Percentiles rank a stretch among this genome's conserved stretches.
Conservation (phyloP, 768 basidiomycete genomes). For the Calocybe cyanea region DNA sequence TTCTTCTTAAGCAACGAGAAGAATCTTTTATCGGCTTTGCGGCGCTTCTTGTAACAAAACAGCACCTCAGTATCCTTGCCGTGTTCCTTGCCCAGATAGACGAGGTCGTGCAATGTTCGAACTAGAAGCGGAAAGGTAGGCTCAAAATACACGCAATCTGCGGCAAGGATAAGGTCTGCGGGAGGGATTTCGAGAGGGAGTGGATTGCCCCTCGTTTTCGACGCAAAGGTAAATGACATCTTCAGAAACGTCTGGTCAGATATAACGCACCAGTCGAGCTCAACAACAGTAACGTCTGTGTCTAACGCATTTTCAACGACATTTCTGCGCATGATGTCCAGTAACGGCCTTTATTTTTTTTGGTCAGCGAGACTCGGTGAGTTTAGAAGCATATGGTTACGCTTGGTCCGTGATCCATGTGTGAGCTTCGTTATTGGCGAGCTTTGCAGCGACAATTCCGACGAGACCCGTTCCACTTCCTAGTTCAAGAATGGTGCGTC, state of each 20-base stretch:
- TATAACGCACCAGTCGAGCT: constrained; percentile 74
- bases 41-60: constrained; percentile 91
- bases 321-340: constrained; percentile 78
- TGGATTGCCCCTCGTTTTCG: constrained; percentile 56
- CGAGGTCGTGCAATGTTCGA: constrained; percentile 67
- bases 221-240: constrained; percentile 6
- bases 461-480: constrained; percentile 93
- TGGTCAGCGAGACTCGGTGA: not conserved
- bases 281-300: constrained; percentile 50
- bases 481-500: constrained; percentile 70
- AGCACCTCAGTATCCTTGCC: constrained; percentile 57
- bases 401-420: constrained; percentile 88
- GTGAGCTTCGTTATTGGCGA: constrained; percentile 38
- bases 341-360: constrained; percentile 50
- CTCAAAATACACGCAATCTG: constrained; percentile 96
- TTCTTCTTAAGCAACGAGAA: constrained; percentile 12
- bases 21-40: constrained; percentile 46
- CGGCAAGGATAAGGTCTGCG: constrained; percentile 77
- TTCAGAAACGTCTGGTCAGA: constrained; percentile 6
- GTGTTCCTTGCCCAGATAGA: constrained; percentile 20
- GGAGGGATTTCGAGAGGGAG: constrained; percentile 42
- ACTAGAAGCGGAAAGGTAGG: constrained; percentile 88
- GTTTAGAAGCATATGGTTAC: constrained; percentile 47
- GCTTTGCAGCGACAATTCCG: constrained; percentile 74
- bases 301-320: constrained; percentile 60